Conservation (phyloP, 306 rosid genomes). For the Malus sylvestris region DNA sequence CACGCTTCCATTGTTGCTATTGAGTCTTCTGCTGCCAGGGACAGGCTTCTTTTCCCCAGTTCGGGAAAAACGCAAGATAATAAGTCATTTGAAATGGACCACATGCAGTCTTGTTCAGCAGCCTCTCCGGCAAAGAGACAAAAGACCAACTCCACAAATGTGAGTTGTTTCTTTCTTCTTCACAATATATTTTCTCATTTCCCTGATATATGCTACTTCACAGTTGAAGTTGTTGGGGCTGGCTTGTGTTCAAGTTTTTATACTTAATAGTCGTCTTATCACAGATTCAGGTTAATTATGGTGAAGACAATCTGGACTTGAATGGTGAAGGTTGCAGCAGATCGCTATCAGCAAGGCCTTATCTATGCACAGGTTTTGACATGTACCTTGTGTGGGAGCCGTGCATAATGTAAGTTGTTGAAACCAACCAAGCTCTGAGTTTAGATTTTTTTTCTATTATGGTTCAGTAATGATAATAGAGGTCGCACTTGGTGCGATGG, state of each 20-base stretch:
- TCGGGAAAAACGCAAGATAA: conserved; percentile 24
- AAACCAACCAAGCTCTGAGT: not conserved
- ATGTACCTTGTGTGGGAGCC: conserved; percentile 96
- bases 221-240: not conserved
- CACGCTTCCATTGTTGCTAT: conserved; percentile 86
- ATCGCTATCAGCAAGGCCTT: conserved; percentile 47
- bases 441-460: not conserved
- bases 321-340: conserved; percentile 13
- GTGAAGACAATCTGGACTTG: conserved; percentile 29
- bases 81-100: conserved; percentile 28
- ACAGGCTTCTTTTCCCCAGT: conserved; percentile 48
- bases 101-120: conserved; percentile 17
- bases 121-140: conserved; percentile 60
- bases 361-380: conserved; percentile 89
- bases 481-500: too few species aligned
- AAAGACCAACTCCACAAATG: conserved; percentile 39
- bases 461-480: too few species aligned
- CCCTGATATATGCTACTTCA: not conserved
- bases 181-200: not conserved
- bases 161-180: conserved; percentile 25
- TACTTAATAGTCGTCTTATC: conserved; percentile 3
- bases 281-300: conserved; percentile 42
- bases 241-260: not conserved
- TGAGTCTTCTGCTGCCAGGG: conserved; percentile 85
- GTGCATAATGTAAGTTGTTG: conserved; percentile 68